phyloP scores from a whole-genome alignment of 768 basidiomycete genomes.

The Rhodotorula babjevae region DNA sequence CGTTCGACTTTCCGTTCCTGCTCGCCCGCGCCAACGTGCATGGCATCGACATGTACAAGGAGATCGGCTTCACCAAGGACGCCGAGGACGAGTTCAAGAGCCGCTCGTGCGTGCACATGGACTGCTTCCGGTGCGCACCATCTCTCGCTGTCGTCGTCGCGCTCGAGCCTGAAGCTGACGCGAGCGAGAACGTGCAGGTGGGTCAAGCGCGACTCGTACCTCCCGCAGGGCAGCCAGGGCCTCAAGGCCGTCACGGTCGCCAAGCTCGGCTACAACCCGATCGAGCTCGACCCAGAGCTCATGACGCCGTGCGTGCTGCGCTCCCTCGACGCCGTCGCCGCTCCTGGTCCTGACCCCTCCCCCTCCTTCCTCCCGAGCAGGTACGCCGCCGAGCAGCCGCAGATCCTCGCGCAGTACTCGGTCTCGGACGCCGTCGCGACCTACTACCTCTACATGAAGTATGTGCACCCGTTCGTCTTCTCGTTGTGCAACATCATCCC shows the following conservation, averaged over 20 bases:
- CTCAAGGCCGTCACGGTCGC: constrained; percentile 94
- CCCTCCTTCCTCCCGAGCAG: constrained; percentile 49
- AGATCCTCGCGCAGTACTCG: constrained; percentile 90
- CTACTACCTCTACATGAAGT: constrained; percentile 99
- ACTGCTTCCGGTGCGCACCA: constrained; percentile 70
- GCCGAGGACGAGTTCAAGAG: constrained; percentile 92
- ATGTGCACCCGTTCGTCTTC: constrained; percentile 98
- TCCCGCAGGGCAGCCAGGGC: constrained; percentile 97
- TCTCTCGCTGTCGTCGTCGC: background rate
- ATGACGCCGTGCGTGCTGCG: constrained; percentile 87
- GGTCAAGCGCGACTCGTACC: constrained; percentile 98
- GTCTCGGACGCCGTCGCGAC: constrained; percentile 99
- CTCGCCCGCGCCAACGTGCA: constrained; percentile 75
- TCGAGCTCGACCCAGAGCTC: constrained; percentile 93
- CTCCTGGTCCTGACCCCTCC: constrained; percentile 3
- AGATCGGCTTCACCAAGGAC: constrained; percentile 88
- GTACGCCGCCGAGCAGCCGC: constrained; percentile 93
- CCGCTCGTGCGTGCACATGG: constrained; percentile 90
- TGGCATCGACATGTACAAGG: constrained; percentile 92
- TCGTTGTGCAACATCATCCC: constrained; percentile 99
- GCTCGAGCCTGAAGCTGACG: background rate
- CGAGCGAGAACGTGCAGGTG: constrained; percentile 51
- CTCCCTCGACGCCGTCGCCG: background rate
- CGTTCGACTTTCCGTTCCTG: constrained; percentile 98
- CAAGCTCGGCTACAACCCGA: constrained; percentile 93